Conservation (phyloP, 129 eudicot species). For the Flaveria ramosissima region DNA sequence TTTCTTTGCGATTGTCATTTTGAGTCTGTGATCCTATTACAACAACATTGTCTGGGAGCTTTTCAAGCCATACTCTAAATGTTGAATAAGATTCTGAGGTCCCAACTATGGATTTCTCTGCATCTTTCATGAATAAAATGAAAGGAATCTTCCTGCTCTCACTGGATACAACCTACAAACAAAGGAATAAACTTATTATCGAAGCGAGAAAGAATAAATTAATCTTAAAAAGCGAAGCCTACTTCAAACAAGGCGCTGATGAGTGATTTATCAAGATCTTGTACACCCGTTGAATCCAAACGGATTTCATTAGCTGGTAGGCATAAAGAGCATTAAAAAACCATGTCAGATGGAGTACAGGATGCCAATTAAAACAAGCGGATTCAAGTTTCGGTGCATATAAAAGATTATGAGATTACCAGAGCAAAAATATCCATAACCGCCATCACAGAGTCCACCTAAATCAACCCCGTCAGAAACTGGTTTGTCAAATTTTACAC, state of each 20-base stretch:
- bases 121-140: slow-evolving; percentile 88
- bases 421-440: slow-evolving; percentile 83
- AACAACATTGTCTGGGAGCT: slow-evolving; percentile 80
- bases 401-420: slow-evolving; percentile 45
- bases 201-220: slow-evolving; percentile 2
- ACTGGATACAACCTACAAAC: slow-evolving; percentile 49
- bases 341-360: slow-evolving; percentile 22
- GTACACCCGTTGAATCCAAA: slow-evolving; percentile 55
- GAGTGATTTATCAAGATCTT: slow-evolving; percentile 64
- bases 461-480: slow-evolving; percentile 79
- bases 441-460: slow-evolving; percentile 70
- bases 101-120: slow-evolving; percentile 84
- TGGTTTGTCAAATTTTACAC: slow-evolving; percentile 75
- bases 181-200: neutral
- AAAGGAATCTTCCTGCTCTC: slow-evolving; percentile 81
- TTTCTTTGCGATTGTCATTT: slow-evolving; percentile 75
- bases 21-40: slow-evolving; percentile 86
- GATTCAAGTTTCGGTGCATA: slow-evolving; percentile 16
- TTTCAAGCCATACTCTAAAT: slow-evolving; percentile 64
- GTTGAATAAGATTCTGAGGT: slow-evolving; percentile 61
- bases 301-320: slow-evolving; percentile 70
- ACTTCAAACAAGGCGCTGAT: slow-evolving; percentile 72
- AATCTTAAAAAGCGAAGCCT: slow-evolving; percentile 13
- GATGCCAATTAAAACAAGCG: neutral
- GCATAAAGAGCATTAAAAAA: slow-evolving; percentile 19